These are phyloP conservation scores for Spirogloea muscicola DNA, from an alignment of 139 green algal species.

Conservation along the genomic window DNA sequence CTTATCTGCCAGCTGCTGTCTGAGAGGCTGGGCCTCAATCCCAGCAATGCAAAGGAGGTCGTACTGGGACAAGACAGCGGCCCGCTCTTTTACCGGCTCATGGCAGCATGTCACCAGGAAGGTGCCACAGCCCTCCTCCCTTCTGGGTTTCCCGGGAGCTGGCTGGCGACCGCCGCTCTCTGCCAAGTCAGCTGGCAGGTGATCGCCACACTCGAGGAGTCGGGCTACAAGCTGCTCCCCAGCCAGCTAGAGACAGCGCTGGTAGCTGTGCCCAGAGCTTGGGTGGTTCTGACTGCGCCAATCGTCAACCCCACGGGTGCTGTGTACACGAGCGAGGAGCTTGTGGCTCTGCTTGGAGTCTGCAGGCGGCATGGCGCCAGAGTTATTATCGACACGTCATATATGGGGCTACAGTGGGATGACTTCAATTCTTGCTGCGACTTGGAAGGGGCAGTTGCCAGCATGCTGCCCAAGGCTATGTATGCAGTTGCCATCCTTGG, in stretches of 20 bases:
- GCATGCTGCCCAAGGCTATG: too few species aligned
- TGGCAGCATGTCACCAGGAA: slow-evolving; percentile 18
- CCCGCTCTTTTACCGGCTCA: slow-evolving; percentile 15
- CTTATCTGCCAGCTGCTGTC: slow-evolving; percentile 18
- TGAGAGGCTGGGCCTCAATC: not conserved
- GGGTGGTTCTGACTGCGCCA: slow-evolving; percentile 32
- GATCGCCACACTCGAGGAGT: not conserved
- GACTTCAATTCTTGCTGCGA: not conserved
- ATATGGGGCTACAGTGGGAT: not conserved
- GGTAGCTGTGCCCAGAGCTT: not conserved
- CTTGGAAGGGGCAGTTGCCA: not conserved
- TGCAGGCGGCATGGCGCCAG: not conserved
- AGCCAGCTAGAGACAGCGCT: slow-evolving; percentile 16
- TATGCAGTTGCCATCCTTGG: slow-evolving; percentile 30
- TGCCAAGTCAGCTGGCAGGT: not conserved
- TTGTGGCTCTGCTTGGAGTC: slow-evolving; percentile 1
- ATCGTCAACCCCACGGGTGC: slow-evolving; percentile 23
- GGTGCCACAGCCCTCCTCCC: slow-evolving; percentile 15
- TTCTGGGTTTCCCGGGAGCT: not conserved
- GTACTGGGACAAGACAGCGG: not conserved
- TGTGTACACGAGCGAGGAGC: slow-evolving; percentile 12
- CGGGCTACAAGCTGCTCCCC: slow-evolving; percentile 14
- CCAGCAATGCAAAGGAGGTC: not conserved
- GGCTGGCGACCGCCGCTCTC: slow-evolving; percentile 6
- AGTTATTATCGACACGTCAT: slow-evolving; percentile 26